Evolutionary conservation across 129 eudicot species (phyloP).

Genomic region (Sambucus nigra): DNA sequence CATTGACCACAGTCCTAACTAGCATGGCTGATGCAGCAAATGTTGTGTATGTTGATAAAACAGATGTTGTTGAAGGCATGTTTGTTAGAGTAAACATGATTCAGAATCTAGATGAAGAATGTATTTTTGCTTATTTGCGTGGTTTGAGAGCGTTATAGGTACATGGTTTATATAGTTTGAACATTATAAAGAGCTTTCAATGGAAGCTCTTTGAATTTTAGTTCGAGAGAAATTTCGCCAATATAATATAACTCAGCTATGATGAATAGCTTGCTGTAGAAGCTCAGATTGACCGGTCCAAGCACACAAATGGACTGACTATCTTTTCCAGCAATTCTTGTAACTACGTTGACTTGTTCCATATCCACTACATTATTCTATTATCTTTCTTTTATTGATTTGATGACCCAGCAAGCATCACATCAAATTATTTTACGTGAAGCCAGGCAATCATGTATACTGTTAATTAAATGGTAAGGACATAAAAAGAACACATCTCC

Average conservation of each 20-base stretch:
- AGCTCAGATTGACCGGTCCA: not conserved
- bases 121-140: not conserved
- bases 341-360: too few relatives aligned
- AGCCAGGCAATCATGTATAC: too few relatives aligned
- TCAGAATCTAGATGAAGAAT: not conserved
- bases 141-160: not conserved
- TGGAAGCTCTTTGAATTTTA: constrained; percentile 9
- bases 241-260: not conserved
- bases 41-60: constrained; percentile 25
- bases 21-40: constrained; percentile 31
- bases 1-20: constrained; percentile 14
- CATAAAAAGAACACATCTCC: too few relatives aligned
- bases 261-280: not conserved
- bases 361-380: too few relatives aligned
- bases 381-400: too few relatives aligned
- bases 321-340: constrained; percentile 12
- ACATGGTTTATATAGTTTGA: constrained; percentile 1
- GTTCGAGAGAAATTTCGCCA: too few relatives aligned
- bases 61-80: constrained; percentile 22
- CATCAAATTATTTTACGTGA: too few relatives aligned
- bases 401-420: too few relatives aligned
- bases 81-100: constrained; percentile 17
- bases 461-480: too few relatives aligned
- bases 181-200: not conserved
- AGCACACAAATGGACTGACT: not conserved